Evolutionary conservation across 2,329 filamentous ascomycete genomes (phyloP), one percentile per base, ranked within the genome.

Genomic region (Fusarium xyrophilum): DNA sequence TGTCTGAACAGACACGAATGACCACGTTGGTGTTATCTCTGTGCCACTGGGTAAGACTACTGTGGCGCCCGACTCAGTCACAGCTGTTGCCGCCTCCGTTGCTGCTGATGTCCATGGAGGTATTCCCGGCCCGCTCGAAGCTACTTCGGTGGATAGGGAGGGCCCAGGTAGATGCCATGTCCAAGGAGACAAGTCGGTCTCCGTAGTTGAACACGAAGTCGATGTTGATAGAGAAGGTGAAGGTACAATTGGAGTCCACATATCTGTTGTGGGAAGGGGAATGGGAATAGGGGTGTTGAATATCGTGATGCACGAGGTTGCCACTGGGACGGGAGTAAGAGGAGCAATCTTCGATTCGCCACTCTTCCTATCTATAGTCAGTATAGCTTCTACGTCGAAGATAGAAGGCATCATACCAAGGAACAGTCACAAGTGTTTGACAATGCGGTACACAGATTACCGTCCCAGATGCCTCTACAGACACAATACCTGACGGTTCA

Each of bases 361-460:
- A 36, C 59, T 58, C 40, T 61, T 59, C 58, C 67, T 71, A 36
- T 36, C 8, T 1, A 23, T n/a, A 9, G 33, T 70, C 38, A 70
- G 46, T 7, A 55, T n/a, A 27, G 28, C 15, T 47, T 50, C 30
- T 12, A 14, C 17, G 15, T 15, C 30, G 30, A 28, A 50, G 12
- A 53, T 13, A 36, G 4, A 9, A 13, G 7, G 4, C 3, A 28
- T 35, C 69, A 43, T 67, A 74, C 72, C 57, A 65, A 21, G 56
- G 63, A 13, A 63, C 64, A 27, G 72, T 72, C 19, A 62, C 63
- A 13, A 74, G 51, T 17, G 72, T 74, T 6, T 70, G 57, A 33
- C 72, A 74, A 33, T 56, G 46, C 9, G 70, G 63, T 12, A 69
- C 59, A 43, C 73, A 74, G 19, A 67, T 36, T 17, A 72, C 68